Percentiles rank a stretch among this genome's conserved stretches.
Conservation (phyloP, 768 basidiomycete genomes). For the Piloderma croceum region DNA sequence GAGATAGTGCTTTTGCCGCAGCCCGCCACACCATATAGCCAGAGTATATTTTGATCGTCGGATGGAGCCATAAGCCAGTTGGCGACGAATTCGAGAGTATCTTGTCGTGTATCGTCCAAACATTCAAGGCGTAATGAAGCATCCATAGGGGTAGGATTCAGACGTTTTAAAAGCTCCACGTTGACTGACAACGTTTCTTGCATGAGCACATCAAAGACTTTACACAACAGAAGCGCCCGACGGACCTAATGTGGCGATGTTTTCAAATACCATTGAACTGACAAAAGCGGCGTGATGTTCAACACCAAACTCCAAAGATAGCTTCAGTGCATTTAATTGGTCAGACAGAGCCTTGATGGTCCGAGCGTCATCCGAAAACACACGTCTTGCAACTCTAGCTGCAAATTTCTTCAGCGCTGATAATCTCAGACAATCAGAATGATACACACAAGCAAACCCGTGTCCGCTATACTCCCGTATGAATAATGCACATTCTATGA, state of each 20-base stretch:
- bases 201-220: too few relatives aligned
- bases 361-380: too few relatives aligned
- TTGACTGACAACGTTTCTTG: too few relatives aligned
- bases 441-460: slow-evolving; percentile 29
- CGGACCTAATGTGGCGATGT: not conserved
- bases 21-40: not conserved
- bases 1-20: not conserved
- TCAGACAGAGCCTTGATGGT: too few relatives aligned
- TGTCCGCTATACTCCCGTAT: slow-evolving; percentile 30
- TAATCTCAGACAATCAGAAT: too few relatives aligned
- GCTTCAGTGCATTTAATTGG: too few relatives aligned
- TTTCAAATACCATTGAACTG: not conserved
- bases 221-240: too few relatives aligned
- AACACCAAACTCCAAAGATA: not conserved
- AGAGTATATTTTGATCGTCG: not conserved
- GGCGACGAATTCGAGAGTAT: not conserved
- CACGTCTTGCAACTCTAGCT: too few relatives aligned
- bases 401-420: too few relatives aligned
- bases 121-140: not conserved
- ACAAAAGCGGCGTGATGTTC: not conserved
- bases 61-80: not conserved
- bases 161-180: not conserved
- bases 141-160: not conserved
- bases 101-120: not conserved
- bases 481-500: slow-evolving; percentile 32